phyloP scores from a whole-genome alignment of 441 rosid species.

The Sinapis alba region DNA sequence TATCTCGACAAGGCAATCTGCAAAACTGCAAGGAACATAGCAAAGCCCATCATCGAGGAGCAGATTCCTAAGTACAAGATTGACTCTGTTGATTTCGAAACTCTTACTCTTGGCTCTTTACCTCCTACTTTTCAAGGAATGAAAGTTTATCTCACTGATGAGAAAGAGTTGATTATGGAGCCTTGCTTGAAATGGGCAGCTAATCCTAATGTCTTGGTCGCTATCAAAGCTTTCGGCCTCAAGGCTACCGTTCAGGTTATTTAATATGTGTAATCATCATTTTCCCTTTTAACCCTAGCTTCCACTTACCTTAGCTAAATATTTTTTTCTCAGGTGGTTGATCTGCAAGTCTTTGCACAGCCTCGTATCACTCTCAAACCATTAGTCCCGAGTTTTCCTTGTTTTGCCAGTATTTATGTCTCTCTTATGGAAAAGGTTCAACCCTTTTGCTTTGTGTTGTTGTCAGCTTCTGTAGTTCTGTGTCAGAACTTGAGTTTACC shows the following conservation, averaged over 20 bases:
- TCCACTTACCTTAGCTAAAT: conserved; percentile 4
- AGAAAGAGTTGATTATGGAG: conserved; percentile 97
- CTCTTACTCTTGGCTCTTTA: conserved; percentile 81
- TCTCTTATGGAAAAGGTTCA: conserved; percentile 96
- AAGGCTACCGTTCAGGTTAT: conserved; percentile 94
- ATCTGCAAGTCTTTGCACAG: conserved; percentile 84
- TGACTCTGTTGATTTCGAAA: conserved; percentile 86
- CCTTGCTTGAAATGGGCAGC: conserved; percentile 95
- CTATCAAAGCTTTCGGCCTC: conserved; percentile 86
- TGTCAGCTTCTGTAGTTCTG: not conserved
- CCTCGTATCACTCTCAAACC: conserved; percentile 98
- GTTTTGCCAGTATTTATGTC: conserved; percentile 84
- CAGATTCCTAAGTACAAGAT: conserved; percentile 95
- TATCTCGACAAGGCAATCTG: conserved; percentile 98
- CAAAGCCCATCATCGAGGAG: conserved; percentile 84
- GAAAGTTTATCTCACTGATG: conserved; percentile 95
- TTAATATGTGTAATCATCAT: conserved; percentile 2
- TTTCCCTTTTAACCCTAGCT: not conserved
- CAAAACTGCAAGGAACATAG: conserved; percentile 70
- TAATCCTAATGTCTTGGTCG: conserved; percentile 78
- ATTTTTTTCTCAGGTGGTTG: conserved; percentile 61
- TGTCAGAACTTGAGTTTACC: not conserved
- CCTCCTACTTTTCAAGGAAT: conserved; percentile 96
- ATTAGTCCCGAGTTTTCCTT: conserved; percentile 92
- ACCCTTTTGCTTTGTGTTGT: not conserved